A percentile compares a stretch with the other conserved stretches of the same genome.
These are phyloP conservation scores for Ballota nigra DNA, from an alignment of 257 asterid genomes.

Conservation along the genomic window DNA sequence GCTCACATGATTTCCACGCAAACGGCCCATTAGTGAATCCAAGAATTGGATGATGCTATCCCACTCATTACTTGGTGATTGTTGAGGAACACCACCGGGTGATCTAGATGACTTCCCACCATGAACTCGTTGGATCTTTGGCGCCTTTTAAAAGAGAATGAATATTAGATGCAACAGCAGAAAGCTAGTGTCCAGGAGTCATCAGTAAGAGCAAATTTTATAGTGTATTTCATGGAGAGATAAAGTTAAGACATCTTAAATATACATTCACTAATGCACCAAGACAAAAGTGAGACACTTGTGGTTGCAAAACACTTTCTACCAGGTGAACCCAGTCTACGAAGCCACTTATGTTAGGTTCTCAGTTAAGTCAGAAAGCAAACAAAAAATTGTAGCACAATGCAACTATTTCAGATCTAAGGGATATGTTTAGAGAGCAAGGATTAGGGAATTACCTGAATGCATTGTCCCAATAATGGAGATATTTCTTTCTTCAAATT, in stretches of 20 bases:
- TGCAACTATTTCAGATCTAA: neutral
- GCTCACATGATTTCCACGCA: conserved; percentile 71
- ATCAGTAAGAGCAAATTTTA: neutral
- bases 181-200: neutral
- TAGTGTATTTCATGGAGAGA: neutral
- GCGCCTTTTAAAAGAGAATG: conserved; percentile 54
- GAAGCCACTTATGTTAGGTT: neutral
- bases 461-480: conserved; percentile 81
- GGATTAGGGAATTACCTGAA: conserved; percentile 58
- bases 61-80: conserved; percentile 85
- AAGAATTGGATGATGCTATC: conserved; percentile 87
- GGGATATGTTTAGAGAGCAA: neutral
- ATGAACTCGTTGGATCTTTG: conserved; percentile 88
- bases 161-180: conserved; percentile 11
- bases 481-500: conserved; percentile 97
- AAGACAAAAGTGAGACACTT: conserved; percentile 5
- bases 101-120: conserved; percentile 94
- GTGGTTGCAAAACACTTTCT: neutral
- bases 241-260: conserved; percentile 3
- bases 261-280: conserved; percentile 3
- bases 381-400: neutral
- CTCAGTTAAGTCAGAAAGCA: conserved; percentile 3
- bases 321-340: neutral
- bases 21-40: conserved; percentile 82
- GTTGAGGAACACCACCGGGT: conserved; percentile 70